Conservation (phyloP, 2,329 filamentous ascomycete genomes). For the Aspergillus versicolor region DNA sequence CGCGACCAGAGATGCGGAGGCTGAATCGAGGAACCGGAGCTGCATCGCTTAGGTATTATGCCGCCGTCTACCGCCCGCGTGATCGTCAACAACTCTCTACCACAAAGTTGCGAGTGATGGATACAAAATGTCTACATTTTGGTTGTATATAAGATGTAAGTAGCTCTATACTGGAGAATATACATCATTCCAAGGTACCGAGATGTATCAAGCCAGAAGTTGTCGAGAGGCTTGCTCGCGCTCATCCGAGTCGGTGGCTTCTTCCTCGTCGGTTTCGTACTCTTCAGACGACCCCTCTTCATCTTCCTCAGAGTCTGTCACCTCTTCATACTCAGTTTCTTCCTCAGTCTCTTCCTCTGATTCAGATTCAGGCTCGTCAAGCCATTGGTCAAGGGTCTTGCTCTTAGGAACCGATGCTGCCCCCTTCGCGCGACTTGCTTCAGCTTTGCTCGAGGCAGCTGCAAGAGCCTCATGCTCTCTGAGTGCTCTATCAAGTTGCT, state of each 20-base stretch:
- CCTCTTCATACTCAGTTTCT: constrained; percentile 51
- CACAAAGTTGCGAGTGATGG: background rate
- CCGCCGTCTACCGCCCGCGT: background rate
- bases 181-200: background rate
- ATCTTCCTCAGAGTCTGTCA: constrained; percentile 52
- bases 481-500: constrained; percentile 44
- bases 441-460: constrained; percentile 18
- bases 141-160: background rate
- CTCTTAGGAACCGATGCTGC: constrained; percentile 48
- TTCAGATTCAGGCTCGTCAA: constrained; percentile 63
- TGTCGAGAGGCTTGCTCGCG: constrained; percentile 32
- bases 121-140: background rate
- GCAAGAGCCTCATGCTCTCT: constrained; percentile 39
- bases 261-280: constrained; percentile 54
- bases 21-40: background rate
- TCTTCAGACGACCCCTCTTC: constrained; percentile 54
- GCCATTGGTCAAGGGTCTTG: constrained; percentile 91
- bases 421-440: constrained; percentile 14
- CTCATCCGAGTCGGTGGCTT: constrained; percentile 48
- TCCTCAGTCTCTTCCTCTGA: constrained; percentile 53
- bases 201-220: constrained; percentile 12
- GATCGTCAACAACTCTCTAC: background rate
- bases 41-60: constrained; percentile 4
- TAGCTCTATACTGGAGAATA: background rate
- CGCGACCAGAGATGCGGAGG: background rate